Conservation (phyloP, 129 eudicot genomes). For the Saussurea involucrata region DNA sequence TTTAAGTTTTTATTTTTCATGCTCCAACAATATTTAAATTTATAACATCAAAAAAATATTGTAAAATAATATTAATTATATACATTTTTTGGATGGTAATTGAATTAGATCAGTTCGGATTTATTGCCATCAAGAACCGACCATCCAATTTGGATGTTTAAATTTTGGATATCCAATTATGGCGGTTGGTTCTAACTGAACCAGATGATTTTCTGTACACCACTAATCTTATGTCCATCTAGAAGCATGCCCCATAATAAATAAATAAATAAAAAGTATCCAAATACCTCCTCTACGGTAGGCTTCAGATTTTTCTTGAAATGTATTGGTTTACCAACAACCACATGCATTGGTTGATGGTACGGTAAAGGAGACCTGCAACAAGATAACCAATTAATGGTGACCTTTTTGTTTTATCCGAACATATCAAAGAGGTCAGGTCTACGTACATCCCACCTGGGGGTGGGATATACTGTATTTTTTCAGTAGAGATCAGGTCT, state of each 20-base stretch:
- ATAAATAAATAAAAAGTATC: not conserved
- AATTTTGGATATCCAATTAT: not conserved
- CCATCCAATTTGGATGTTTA: not conserved
- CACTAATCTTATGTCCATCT: not conserved
- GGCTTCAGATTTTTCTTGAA: conserved; percentile 61
- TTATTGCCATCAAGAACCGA: not conserved
- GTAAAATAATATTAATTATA: too few species aligned
- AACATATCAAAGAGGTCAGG: not conserved
- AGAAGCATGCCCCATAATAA: not conserved
- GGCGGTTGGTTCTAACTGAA: not conserved
- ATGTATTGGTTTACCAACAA: conserved; percentile 84
- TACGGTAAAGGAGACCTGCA: conserved; percentile 79
- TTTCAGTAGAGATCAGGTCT: not conserved
- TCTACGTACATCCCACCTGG: not conserved
- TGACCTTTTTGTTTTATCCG: not conserved
- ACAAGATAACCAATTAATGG: not conserved
- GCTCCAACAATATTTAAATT: not conserved
- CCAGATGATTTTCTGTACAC: not conserved
- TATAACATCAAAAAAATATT: too few species aligned
- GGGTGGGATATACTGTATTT: too few species aligned
- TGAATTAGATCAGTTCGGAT: not conserved
- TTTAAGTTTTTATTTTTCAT: not conserved
- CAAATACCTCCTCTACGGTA: conserved; percentile 71
- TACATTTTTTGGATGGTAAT: not conserved
- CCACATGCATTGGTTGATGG: conserved; percentile 77